Evolutionary conservation across 768 basidiomycete genomes (phyloP).

Genomic region (Hypholoma sublateritium): DNA sequence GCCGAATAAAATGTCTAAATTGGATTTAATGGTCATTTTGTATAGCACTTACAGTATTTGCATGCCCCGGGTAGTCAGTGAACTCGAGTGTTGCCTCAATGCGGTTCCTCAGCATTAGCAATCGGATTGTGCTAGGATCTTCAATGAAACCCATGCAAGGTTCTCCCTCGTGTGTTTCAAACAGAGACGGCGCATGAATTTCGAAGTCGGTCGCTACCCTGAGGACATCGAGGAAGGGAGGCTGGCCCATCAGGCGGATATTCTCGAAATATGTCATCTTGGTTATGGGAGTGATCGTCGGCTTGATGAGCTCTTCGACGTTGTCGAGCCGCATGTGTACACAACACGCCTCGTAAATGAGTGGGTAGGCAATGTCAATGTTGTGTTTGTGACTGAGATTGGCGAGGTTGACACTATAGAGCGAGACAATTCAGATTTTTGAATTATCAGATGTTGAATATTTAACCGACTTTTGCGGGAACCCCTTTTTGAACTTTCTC

Average conservation of each 20-base stretch:
- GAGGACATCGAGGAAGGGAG: slow-evolving; percentile 29
- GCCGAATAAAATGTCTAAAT: neutral
- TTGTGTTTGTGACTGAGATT: slow-evolving; percentile 24
- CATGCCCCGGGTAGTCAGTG: slow-evolving; percentile 25
- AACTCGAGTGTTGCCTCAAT: slow-evolving; percentile 31
- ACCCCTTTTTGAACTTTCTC: slow-evolving; percentile 31
- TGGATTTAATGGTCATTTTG: neutral
- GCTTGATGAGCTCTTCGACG: slow-evolving; percentile 22
- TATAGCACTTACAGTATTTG: slow-evolving; percentile 10
- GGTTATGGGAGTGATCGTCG: slow-evolving; percentile 10
- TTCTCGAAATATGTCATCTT: slow-evolving; percentile 3
- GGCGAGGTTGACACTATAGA: slow-evolving; percentile 14
- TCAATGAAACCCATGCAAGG: slow-evolving; percentile 19
- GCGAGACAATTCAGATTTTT: slow-evolving; percentile 29
- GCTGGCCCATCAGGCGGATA: neutral
- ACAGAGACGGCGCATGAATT: slow-evolving; percentile 31
- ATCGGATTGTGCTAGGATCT: slow-evolving; percentile 11
- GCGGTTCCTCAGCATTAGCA: slow-evolving; percentile 12
- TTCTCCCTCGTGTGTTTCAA: slow-evolving; percentile 14
- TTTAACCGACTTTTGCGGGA: slow-evolving; percentile 17
- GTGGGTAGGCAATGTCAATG: slow-evolving; percentile 13
- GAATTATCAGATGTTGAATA: neutral
- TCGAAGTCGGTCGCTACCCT: slow-evolving; percentile 37
- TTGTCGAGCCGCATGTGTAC: slow-evolving; percentile 23
- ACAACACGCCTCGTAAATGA: slow-evolving; percentile 20